Conservation (phyloP, 2,329 filamentous ascomycete species). For the Neonectria faginata region DNA sequence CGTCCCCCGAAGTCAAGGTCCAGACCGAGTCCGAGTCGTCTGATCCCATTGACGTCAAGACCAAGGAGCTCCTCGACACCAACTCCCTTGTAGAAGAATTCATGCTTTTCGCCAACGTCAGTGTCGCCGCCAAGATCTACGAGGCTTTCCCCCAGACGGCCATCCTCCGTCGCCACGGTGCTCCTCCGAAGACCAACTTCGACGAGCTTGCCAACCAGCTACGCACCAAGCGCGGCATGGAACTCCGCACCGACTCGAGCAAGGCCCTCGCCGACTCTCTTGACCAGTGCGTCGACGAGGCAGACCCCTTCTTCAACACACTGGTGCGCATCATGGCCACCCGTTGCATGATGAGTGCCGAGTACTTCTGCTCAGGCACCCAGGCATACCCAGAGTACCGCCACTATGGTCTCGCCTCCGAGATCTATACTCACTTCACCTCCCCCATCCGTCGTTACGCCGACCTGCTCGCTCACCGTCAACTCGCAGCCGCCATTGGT, state of each 20-base stretch:
- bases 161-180: constrained; percentile 89
- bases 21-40: constrained; percentile 96
- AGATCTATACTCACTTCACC: constrained; percentile 99
- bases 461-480: constrained; percentile 93
- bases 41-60: constrained; percentile 95
- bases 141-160: constrained; percentile 94
- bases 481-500: constrained; percentile 93
- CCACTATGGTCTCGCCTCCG: constrained; percentile 94
- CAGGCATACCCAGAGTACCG: constrained; percentile 94
- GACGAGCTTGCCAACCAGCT: constrained; percentile 93
- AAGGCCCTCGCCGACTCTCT: constrained; percentile 94
- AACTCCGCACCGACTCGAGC: constrained; percentile 86
- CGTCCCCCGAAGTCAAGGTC: constrained; percentile 97
- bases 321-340: constrained; percentile 97
- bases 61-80: constrained; percentile 91
- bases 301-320: constrained; percentile 97
- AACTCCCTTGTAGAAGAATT: constrained; percentile 99
- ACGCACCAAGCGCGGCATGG: constrained; percentile 84
- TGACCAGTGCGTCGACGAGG: constrained; percentile 81
- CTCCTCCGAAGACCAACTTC: constrained; percentile 95
- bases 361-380: constrained; percentile 96
- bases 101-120: constrained; percentile 98
- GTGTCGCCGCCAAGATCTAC: constrained; percentile 90
- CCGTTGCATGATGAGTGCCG: constrained; percentile 98
- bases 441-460: constrained; percentile 97